Percentiles rank a stretch among this genome's conserved stretches.
Evolutionary conservation across 805 yeast species (phyloP).

Genomic region (Lipomyces starkeyi): DNA sequence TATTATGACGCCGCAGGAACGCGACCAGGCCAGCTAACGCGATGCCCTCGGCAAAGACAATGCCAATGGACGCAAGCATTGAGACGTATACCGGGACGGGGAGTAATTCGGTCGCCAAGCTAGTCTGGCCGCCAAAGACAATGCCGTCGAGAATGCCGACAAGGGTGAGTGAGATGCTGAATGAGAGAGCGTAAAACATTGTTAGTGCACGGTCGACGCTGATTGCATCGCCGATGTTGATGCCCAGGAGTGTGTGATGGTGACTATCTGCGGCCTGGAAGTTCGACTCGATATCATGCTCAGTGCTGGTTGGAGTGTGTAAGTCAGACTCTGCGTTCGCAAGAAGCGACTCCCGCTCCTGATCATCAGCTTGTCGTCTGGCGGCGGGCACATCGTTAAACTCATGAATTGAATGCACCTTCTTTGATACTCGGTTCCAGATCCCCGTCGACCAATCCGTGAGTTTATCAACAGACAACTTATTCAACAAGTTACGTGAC

Average conservation of each 20-base stretch:
- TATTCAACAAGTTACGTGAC: conserved; percentile 43
- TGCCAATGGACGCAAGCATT: conserved; percentile 44
- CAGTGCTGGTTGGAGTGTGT: neutral
- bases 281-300: conserved; percentile 12
- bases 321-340: conserved; percentile 32
- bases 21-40: conserved; percentile 54
- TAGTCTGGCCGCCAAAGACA: conserved; percentile 45
- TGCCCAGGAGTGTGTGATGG: conserved; percentile 8
- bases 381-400: conserved; percentile 24
- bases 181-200: conserved; percentile 32
- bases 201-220: conserved; percentile 33
- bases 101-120: conserved; percentile 41
- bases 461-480: conserved; percentile 38
- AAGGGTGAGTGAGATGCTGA: conserved; percentile 48
- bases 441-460: conserved; percentile 38
- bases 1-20: conserved; percentile 49
- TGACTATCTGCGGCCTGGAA: neutral
- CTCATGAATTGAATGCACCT: conserved; percentile 19
- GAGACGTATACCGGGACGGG: conserved; percentile 45
- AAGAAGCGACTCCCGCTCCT: conserved; percentile 46
- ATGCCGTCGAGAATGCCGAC: conserved; percentile 55
- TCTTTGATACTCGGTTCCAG: conserved; percentile 29
- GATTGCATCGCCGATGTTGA: conserved; percentile 14
- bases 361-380: conserved; percentile 22
- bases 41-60: conserved; percentile 52